Conservation (phyloP, 148 eudicot species). For the Nyssa sinensis region DNA sequence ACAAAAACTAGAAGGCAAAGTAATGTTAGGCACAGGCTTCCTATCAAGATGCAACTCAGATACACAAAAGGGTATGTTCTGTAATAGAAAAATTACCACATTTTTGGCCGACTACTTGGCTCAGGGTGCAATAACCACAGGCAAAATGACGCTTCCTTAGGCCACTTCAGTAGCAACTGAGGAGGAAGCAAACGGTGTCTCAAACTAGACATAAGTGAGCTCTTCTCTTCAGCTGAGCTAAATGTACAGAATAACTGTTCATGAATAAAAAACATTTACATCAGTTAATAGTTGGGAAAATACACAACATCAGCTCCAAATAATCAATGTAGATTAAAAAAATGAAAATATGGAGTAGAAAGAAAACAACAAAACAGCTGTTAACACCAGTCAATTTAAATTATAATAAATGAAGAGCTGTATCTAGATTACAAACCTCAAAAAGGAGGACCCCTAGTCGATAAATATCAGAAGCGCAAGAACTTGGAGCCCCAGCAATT, state of each 20-base stretch:
- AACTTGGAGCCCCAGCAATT: conserved; percentile 66
- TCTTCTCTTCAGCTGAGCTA: conserved; percentile 77
- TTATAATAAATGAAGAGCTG: conserved; percentile 14
- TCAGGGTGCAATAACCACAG: conserved; percentile 96
- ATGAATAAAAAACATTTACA: conserved; percentile 16
- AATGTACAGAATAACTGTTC: conserved; percentile 82
- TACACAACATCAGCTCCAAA: neutral
- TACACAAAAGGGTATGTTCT: neutral
- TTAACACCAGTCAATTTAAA: conserved; percentile 15
- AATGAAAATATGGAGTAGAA: neutral
- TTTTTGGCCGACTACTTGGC: conserved; percentile 78
- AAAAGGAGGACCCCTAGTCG: conserved; percentile 93
- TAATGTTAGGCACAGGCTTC: neutral
- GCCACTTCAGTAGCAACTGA: conserved; percentile 80
- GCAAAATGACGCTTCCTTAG: conserved; percentile 99
- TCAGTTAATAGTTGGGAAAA: conserved; percentile 5
- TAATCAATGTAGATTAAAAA: conserved; percentile 1
- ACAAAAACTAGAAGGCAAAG: neutral
- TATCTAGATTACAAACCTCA: conserved; percentile 61
- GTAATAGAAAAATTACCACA: conserved; percentile 44
- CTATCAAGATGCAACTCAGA: neutral
- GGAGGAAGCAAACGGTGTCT: conserved; percentile 97
- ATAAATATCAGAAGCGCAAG: conserved; percentile 92
- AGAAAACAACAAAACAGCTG: conserved; percentile 7
- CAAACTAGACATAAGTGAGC: conserved; percentile 81